Base-by-base conservation (phyloP, 2,329 filamentous ascomycete species). In the Neopestalotiopsis sp. region DNA sequence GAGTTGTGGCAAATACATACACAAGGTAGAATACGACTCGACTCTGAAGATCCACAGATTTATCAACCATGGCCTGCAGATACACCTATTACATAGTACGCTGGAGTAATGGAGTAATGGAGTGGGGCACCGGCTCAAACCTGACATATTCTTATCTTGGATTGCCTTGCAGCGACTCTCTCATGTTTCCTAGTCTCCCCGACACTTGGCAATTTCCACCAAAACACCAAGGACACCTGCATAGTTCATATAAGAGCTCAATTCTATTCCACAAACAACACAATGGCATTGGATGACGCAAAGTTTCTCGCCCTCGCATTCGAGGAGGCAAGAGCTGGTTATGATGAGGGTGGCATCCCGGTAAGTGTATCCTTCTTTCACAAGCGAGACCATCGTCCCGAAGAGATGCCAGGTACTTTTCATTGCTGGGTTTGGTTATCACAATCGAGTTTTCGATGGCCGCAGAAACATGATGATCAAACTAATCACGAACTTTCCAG, bases 281-380 rank as follows among this genome's bases (percentile, higher is more conserved):
- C 14, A 6, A 62, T 62, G 59, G 32, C 61, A 20, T 83, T 83
- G 81, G 79, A 84, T 69, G 81, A 85, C 68, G 71, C 79, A 68
- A 79, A 81, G 72, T 82, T 78, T 38, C 77, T 84, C 49, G 79
- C 81, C 4, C 80, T 87, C 56, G 84, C 85, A 45, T 75, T 84
- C 40, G 82, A 84, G 67, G 85, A 87, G 73, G 85, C 85, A 28
- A 80, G 79, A 71, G 75, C 77, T 20, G 79, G 82, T 14, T 86
- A 83, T 69, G 73, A 76, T 14, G 84, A 86, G 74, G 85, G 85
- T 5, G 85, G 85, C 14, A 79, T 87, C 28, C 85, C 85, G 62
- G 84, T 86, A 77, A 69, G 81, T 38, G 7, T 61, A 28, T 28
- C 28, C 57, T 20, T 9, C 57, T 32, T 28, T 6, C 28, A 28